Evolutionary conservation across 2,329 filamentous ascomycete species (phyloP), one percentile per base, ranked within the genome.

Genomic region (Clarireedia hainanense): DNA sequence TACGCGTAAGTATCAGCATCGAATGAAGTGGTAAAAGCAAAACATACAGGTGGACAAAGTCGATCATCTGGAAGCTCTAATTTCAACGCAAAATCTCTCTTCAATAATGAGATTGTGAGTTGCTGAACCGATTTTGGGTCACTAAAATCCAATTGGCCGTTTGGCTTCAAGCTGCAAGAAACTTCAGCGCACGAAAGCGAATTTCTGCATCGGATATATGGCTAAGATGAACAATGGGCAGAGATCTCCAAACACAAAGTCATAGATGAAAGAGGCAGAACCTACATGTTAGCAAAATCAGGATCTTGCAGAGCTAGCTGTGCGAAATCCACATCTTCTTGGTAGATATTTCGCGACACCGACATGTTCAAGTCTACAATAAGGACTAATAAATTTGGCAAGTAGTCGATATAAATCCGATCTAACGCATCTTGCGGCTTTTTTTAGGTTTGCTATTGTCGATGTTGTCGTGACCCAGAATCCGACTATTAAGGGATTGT

Each of bases 81-180:
- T 0, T 75, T 66, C 7, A 97, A 71, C 12, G 76, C 78, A 69
- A 96, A 97, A 69, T 96, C 86, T 14, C 80, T 72, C 57, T 80
- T 81, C 17, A 97, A 76, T 1, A 96, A 76, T 17, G 85, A 85
- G 67, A 87, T 91, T 10, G 91, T 95, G 49, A 97, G 76, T 63
- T 84, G 91, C 81, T 87, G 81, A 7, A 95, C 81, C 23, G 89
- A 83, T 50, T 78, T 74, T 4, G 91, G 86, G 65, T 96, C 80
- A 51, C 82, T 85, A 65, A 97, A 97, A 72, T 96, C 84, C 26
- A 96, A 75, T 61, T 85, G 81, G 7, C 76, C 76, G 58, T 80
- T 80, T 50, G 70, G 60, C 63, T 76, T 80, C 34, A 81, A 65
- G 56, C 78, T 80, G 60, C 9, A 53, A 26, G 6, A 24, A 39